phyloP scores from a whole-genome alignment of 2,329 filamentous ascomycete genomes.

The Aspergillus glaucus region DNA sequence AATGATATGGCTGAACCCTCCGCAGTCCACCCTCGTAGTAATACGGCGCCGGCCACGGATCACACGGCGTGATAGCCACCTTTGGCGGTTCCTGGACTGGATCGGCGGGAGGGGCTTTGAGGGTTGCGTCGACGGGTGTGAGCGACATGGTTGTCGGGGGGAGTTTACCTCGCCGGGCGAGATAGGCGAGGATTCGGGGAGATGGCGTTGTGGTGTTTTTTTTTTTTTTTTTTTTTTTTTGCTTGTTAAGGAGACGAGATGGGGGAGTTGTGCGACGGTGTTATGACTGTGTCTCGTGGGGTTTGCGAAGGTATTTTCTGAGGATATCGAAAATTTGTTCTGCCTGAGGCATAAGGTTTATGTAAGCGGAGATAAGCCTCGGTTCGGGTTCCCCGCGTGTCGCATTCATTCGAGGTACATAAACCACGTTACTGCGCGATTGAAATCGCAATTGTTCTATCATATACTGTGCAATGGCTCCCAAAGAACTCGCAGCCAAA shows the following conservation, averaged over 20 bases:
- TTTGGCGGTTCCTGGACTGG: slow-evolving; percentile 15
- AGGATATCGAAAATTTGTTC: background rate
- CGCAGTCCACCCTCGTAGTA: slow-evolving; percentile 77
- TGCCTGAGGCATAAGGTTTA: background rate
- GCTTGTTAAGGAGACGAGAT: background rate
- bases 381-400: background rate
- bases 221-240: background rate
- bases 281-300: background rate
- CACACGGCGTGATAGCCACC: slow-evolving; percentile 4
- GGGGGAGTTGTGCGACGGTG: background rate
- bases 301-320: background rate
- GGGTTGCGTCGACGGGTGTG: slow-evolving; percentile 22
- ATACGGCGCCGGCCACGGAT: slow-evolving; percentile 64
- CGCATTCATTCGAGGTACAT: background rate
- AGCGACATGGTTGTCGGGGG: slow-evolving; percentile 33
- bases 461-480: slow-evolving; percentile 13
- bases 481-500: slow-evolving; percentile 46
- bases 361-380: background rate
- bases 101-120: slow-evolving; percentile 21
- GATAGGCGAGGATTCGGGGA: slow-evolving; percentile 33
- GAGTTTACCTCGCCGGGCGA: slow-evolving; percentile 31
- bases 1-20: slow-evolving; percentile 80
- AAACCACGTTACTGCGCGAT: background rate
- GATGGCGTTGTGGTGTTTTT: slow-evolving; percentile 25
- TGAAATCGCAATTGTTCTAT: background rate